Conservation (phyloP, 208 protist genomes). For the Leishmania lainsoni region DNA sequence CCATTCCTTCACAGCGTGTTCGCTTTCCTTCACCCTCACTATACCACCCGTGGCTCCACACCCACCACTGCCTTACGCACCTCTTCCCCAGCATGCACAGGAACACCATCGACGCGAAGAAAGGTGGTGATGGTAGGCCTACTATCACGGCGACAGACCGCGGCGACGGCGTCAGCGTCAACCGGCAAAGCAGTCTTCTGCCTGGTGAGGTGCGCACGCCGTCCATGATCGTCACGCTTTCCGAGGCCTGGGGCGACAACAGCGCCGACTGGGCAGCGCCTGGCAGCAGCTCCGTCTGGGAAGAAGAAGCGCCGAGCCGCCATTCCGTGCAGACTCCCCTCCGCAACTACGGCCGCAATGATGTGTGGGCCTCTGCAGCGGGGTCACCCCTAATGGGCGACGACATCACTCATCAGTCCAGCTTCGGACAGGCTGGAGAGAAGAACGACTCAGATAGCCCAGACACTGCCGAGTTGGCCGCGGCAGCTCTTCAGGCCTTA, state of each 20-base stretch:
- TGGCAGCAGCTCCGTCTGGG: conserved; percentile 55
- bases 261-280: conserved; percentile 59
- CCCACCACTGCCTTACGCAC: background rate
- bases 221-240: conserved; percentile 33
- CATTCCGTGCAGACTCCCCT: conserved; percentile 41
- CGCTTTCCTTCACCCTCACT: background rate
- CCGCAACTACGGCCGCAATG: conserved; percentile 29
- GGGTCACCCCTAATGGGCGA: conserved; percentile 22
- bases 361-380: conserved; percentile 41
- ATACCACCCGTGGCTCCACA: background rate
- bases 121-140: background rate
- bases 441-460: background rate
- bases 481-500: conserved; percentile 28
- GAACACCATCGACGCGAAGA: background rate
- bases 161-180: conserved; percentile 13
- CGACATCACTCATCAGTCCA: conserved; percentile 11
- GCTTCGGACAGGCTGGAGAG: background rate
- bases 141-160: conserved; percentile 22
- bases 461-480: conserved; percentile 25
- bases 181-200: conserved; percentile 49
- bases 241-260: conserved; percentile 31
- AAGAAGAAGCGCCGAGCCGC: conserved; percentile 30
- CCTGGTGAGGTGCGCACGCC: conserved; percentile 68
- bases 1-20: background rate
- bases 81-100: background rate